Conservation (phyloP, 2,329 filamentous ascomycete species). For the Pseudogymnoascus sp. region DNA sequence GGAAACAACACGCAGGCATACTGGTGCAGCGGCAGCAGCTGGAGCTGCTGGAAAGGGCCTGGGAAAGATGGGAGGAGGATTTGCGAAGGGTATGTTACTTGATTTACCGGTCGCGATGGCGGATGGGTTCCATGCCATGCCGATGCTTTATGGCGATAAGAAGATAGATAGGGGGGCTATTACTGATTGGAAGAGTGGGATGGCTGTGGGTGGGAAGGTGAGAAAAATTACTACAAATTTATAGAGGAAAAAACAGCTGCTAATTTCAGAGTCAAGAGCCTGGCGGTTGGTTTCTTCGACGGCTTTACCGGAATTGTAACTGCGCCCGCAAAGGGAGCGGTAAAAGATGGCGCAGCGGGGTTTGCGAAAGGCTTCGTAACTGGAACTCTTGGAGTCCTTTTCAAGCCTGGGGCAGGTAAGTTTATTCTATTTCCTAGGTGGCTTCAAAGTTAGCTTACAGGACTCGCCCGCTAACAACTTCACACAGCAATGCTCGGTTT, state of each 20-base stretch:
- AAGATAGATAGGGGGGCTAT: not conserved
- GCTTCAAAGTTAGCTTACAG: too few species aligned
- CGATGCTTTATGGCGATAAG: constrained; percentile 13
- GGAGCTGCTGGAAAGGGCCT: constrained; percentile 15
- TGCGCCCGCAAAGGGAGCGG: too few species aligned
- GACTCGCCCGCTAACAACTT: too few species aligned
- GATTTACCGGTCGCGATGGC: constrained; percentile 18
- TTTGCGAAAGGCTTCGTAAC: constrained; percentile 9
- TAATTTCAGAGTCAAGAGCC: constrained; percentile 40
- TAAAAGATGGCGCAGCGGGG: not conserved
- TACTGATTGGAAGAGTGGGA: constrained; percentile 24
- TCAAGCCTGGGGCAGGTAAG: constrained; percentile 11
- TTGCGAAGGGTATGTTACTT: constrained; percentile 26
- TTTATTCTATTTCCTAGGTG: too few species aligned
- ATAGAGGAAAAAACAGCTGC: constrained; percentile 60
- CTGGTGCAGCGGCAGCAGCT: constrained; percentile 10
- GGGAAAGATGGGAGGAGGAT: constrained; percentile 35
- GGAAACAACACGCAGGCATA: not conserved
- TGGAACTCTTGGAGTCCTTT: constrained; percentile 10
- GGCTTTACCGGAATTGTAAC: constrained; percentile 48
- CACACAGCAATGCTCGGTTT: too few species aligned
- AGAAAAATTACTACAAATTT: constrained; percentile 62
- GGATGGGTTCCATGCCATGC: constrained; percentile 17
- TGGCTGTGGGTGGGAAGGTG: constrained; percentile 55
- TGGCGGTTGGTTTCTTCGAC: constrained; percentile 69